Conservation (phyloP, 2,329 filamentous ascomycete species). For the Paecilomyces sp. region DNA sequence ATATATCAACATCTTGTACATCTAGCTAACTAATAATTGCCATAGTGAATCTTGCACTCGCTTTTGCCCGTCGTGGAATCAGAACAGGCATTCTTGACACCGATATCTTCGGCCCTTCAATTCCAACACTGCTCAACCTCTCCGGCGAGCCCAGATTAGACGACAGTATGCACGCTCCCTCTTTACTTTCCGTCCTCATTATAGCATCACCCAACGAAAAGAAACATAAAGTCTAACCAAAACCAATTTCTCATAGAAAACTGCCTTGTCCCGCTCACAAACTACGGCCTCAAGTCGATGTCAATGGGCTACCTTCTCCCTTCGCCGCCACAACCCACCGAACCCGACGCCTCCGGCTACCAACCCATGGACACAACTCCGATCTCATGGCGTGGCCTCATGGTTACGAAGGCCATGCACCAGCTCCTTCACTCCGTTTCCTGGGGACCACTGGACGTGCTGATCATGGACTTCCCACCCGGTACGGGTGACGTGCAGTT, state of each 20-base stretch:
- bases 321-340: slow-evolving; percentile 38
- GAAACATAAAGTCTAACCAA: neutral
- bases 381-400: slow-evolving; percentile 89
- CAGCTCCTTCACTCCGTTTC: slow-evolving; percentile 93
- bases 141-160: slow-evolving; percentile 72
- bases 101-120: slow-evolving; percentile 93
- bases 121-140: slow-evolving; percentile 82
- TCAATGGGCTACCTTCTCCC: slow-evolving; percentile 89
- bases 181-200: neutral
- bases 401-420: slow-evolving; percentile 96
- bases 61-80: slow-evolving; percentile 75
- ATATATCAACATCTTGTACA: neutral
- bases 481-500: slow-evolving; percentile 94
- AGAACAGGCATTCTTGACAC: slow-evolving; percentile 85
- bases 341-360: slow-evolving; percentile 38
- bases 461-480: slow-evolving; percentile 86
- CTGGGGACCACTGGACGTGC: slow-evolving; percentile 81
- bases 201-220: neutral
- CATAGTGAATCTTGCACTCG: slow-evolving; percentile 71
- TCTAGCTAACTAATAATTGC: neutral
- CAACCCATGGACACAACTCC: slow-evolving; percentile 52
- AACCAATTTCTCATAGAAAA: slow-evolving; percentile 20
- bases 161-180: slow-evolving; percentile 47
- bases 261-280: slow-evolving; percentile 75
- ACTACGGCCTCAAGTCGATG: slow-evolving; percentile 97